Percentiles rank a stretch among this genome's conserved stretches.
Evolutionary conservation across 306 rosid genomes (phyloP).

Genomic region (Rosa persica): DNA sequence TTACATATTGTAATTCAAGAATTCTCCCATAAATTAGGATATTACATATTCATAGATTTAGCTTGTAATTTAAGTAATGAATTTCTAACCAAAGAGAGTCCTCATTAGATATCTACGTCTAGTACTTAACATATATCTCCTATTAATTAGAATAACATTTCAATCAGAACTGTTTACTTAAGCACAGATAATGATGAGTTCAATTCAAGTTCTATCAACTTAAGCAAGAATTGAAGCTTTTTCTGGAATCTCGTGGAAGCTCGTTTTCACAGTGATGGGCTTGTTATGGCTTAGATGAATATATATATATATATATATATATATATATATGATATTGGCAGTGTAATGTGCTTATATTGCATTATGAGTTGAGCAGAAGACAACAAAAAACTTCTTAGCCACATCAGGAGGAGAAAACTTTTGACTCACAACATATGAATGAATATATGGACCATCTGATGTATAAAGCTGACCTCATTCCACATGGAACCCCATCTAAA

Average conservation of each 20-base stretch:
- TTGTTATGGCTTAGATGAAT: not conserved
- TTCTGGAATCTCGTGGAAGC: not conserved
- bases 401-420: not conserved
- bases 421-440: not conserved
- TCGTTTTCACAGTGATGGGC: constrained; percentile 4
- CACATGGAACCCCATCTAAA: constrained; percentile 26
- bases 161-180: no score
- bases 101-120: no score
- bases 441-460: constrained; percentile 3
- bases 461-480: constrained; percentile 9
- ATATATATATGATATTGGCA: not conserved
- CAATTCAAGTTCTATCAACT: not conserved
- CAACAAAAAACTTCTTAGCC: not conserved
- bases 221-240: not conserved
- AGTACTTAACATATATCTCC: no score
- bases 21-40: no score
- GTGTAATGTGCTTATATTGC: not conserved
- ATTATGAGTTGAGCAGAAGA: not conserved
- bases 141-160: no score
- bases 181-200: no score
- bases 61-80: no score
- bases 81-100: no score
- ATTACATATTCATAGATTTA: no score
- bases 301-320: not conserved
- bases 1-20: no score